Percentiles rank a stretch among this genome's conserved stretches.
These are phyloP conservation scores for Wickerhamomyces sp. DNA, from an alignment of 1,139 yeast genomes.

Conservation along the genomic window DNA sequence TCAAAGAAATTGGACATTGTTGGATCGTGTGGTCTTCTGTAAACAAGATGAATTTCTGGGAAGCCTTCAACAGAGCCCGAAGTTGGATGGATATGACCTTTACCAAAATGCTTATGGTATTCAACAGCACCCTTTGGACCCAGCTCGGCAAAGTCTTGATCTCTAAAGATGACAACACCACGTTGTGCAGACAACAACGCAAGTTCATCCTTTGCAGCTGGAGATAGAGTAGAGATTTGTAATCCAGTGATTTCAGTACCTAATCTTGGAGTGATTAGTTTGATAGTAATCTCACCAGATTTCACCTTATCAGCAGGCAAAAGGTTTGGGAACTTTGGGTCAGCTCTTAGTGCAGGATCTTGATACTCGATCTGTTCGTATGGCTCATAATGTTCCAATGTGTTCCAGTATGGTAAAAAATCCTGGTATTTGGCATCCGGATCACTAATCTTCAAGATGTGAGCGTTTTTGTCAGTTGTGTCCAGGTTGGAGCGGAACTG, in stretches of 20 bases:
- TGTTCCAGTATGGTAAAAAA: conserved; percentile 48
- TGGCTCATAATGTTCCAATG: conserved; percentile 33
- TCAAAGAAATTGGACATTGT: conserved; percentile 32
- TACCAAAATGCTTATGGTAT: conserved; percentile 59
- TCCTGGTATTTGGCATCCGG: conserved; percentile 28
- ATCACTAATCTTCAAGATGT: conserved; percentile 6
- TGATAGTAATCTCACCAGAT: conserved; percentile 2
- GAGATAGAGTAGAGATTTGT: conserved; percentile 47
- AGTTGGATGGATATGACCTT: conserved; percentile 68
- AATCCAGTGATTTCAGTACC: conserved; percentile 59
- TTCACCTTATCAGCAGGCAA: conserved; percentile 6
- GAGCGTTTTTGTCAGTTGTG: conserved; percentile 2
- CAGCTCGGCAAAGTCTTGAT: conserved; percentile 52
- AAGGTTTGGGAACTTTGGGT: conserved; percentile 22
- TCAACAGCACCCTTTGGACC: conserved; percentile 49
- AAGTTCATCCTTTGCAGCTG: conserved; percentile 55
- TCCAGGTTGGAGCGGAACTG: conserved; percentile 8
- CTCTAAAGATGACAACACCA: conserved; percentile 61
- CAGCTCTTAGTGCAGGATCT: conserved; percentile 20
- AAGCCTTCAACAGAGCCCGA: conserved; percentile 60
- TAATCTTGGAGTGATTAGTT: conserved; percentile 41
- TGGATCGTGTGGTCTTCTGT: conserved; percentile 39
- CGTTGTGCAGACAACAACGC: conserved; percentile 61
- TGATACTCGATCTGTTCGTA: conserved; percentile 18
- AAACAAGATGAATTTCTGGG: conserved; percentile 58